phyloP scores from a whole-genome alignment of 2,329 filamentous ascomycete genomes.

The Pseudogymnoascus sp. region DNA sequence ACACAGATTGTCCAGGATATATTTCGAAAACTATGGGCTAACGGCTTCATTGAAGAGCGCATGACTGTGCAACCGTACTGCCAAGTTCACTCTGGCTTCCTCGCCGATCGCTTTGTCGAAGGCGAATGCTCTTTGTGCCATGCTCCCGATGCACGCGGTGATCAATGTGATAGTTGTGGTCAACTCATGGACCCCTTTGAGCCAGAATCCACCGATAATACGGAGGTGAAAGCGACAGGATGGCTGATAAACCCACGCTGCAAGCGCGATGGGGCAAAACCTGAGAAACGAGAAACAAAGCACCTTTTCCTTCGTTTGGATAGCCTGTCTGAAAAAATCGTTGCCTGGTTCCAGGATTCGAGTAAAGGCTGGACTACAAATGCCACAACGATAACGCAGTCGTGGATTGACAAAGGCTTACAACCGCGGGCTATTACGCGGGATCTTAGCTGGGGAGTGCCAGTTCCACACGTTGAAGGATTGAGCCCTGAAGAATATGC shows the following conservation, averaged over 20 bases:
- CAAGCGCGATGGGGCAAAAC: slow-evolving; percentile 43
- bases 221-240: slow-evolving; percentile 21
- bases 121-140: neutral
- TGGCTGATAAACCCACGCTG: slow-evolving; percentile 40
- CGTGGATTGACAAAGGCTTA: slow-evolving; percentile 63
- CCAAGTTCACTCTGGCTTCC: neutral
- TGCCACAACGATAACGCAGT: slow-evolving; percentile 40
- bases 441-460: slow-evolving; percentile 42
- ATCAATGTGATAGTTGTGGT: slow-evolving; percentile 45
- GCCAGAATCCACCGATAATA: slow-evolving; percentile 25
- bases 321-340: slow-evolving; percentile 38
- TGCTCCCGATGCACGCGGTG: neutral
- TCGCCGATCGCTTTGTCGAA: neutral
- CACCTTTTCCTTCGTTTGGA: slow-evolving; percentile 41
- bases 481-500: slow-evolving; percentile 43
- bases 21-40: neutral
- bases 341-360: slow-evolving; percentile 32
- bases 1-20: neutral
- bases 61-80: neutral
- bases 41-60: neutral
- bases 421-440: slow-evolving; percentile 73
- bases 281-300: slow-evolving; percentile 39
- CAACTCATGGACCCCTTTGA: slow-evolving; percentile 63
- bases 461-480: slow-evolving; percentile 22
- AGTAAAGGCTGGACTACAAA: slow-evolving; percentile 42